A percentile compares a stretch with the other conserved stretches of the same genome.
These are phyloP conservation scores for Microcyclospora tardicrescens DNA, from an alignment of 2,329 filamentous ascomycete genomes.

Conservation along the genomic window DNA sequence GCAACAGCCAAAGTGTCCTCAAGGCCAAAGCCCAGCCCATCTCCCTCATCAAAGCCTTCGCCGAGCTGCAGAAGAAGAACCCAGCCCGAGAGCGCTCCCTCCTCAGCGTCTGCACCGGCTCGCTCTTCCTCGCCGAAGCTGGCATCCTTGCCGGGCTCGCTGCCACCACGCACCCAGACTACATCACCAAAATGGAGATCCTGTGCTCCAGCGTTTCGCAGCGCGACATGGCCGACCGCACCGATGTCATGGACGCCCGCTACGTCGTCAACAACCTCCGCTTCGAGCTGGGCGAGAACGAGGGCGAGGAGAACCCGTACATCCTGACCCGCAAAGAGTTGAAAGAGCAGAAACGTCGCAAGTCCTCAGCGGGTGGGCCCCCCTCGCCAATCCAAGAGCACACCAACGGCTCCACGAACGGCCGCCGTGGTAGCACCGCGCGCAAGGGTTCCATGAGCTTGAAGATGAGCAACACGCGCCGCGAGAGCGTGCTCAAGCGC, in stretches of 20 bases:
- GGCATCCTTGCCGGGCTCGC: slow-evolving; percentile 67
- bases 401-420: slow-evolving; percentile 21
- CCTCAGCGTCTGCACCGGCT: slow-evolving; percentile 66
- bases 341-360: slow-evolving; percentile 36
- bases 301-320: slow-evolving; percentile 66
- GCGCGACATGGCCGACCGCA: slow-evolving; percentile 59
- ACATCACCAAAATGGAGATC: slow-evolving; percentile 67
- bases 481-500: slow-evolving; percentile 69
- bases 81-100: slow-evolving; percentile 69
- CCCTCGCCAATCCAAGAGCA: slow-evolving; percentile 19
- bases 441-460: slow-evolving; percentile 75
- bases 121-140: slow-evolving; percentile 61
- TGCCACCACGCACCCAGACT: slow-evolving; percentile 72
- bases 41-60: slow-evolving; percentile 59
- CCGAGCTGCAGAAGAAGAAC: slow-evolving; percentile 67
- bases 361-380: slow-evolving; percentile 27
- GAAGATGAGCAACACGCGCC: slow-evolving; percentile 58
- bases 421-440: slow-evolving; percentile 30
- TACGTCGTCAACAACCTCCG: slow-evolving; percentile 88
- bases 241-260: slow-evolving; percentile 70
- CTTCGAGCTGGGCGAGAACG: slow-evolving; percentile 65
- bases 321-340: slow-evolving; percentile 55
- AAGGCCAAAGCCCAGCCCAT: slow-evolving; percentile 56
- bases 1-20: slow-evolving; percentile 45
- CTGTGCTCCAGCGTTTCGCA: slow-evolving; percentile 62